Evolutionary conservation across 371 early-diverging fungal genomes (phyloP).

Genomic region (Parasitella parasitica): DNA sequence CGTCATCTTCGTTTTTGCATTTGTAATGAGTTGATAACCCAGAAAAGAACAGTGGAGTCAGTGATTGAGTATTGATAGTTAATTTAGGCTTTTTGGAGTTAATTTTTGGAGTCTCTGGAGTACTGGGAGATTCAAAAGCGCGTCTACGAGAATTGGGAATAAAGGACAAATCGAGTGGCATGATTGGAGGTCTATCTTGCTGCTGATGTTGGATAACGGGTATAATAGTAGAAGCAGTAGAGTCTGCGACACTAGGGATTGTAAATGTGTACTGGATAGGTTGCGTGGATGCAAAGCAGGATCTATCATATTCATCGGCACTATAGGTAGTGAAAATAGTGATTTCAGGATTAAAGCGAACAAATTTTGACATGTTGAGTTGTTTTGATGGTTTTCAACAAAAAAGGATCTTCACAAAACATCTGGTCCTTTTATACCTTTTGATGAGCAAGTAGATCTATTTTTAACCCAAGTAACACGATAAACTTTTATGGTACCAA

Average conservation of each 20-base stretch:
- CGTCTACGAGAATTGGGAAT: slow-evolving; percentile 31
- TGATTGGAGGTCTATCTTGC: slow-evolving; percentile 12
- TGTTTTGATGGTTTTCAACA: neutral
- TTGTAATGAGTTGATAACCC: slow-evolving; percentile 34
- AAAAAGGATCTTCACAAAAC: neutral
- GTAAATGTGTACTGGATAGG: slow-evolving; percentile 13
- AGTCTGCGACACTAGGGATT: neutral
- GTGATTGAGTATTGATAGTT: slow-evolving; percentile 29
- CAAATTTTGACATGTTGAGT: slow-evolving; percentile 21
- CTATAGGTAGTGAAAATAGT: slow-evolving; percentile 26
- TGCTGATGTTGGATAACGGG: neutral
- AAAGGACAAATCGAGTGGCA: slow-evolving; percentile 29
- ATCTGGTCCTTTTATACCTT: slow-evolving; percentile 2
- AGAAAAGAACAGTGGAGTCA: slow-evolving; percentile 31
- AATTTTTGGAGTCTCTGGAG: neutral
- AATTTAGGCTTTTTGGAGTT: slow-evolving; percentile 23
- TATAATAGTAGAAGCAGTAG: neutral
- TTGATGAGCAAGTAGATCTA: slow-evolving; percentile 6
- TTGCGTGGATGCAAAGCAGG: slow-evolving; percentile 11
- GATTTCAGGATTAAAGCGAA: slow-evolving; percentile 19
- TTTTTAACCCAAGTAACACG: slow-evolving; percentile 4
- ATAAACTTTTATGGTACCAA: neutral
- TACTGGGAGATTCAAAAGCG: slow-evolving; percentile 8
- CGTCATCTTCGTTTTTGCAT: slow-evolving; percentile 24
- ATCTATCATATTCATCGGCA: slow-evolving; percentile 34